Base-by-base conservation (phyloP, 305 asterid species). In the Fraxinus floribunda region DNA sequence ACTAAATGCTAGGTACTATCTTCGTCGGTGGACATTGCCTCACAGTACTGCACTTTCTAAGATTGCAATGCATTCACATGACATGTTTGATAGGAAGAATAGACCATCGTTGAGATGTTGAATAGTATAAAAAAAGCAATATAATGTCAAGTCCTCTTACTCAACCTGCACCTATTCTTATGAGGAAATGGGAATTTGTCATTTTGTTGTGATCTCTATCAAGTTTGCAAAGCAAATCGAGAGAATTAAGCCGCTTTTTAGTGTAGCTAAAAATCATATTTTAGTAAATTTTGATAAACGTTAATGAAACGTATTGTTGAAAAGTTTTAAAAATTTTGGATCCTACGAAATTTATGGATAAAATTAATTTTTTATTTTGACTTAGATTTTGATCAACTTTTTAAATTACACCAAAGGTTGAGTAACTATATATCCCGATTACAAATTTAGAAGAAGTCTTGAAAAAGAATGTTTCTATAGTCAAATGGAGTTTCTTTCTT, bases 401-500 rank as follows among this genome's bases (percentile, higher is more conserved):
- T 64, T 64, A 2, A 7, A 5, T 10, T 22, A 22, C 3, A 9
- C 13, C 7, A 22, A 62, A 8, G 34, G 9, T 16, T 0, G 7
- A 52, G n/a, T 3, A 46, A 46, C 16, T 13, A 46, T 46, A 13
- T 13, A 11, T 46, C 55, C n/a, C 5, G n/a, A 11, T 46, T 4
- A 46, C 55, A 46, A 20, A 62, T 20, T 9, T 24, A 66, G n/a
- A 8, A 66, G 74, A 66, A 66, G 29, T 3, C 74, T 66, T 66
- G 75, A 68, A 68, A 60, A 68, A 3, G 75, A 68, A 68, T 29
- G 7, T 24, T 26, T 24, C 18, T 66, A 4, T 10, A 44, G 82
- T 80, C 80, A 84, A 81, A 34, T 79, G 4, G 75, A 52, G 20
- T 29, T 29, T 29, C 32, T 29, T 60, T 24, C 87, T 68, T 68